Conservation (phyloP, 441 rosid genomes). For the Raphanus hybrid region DNA sequence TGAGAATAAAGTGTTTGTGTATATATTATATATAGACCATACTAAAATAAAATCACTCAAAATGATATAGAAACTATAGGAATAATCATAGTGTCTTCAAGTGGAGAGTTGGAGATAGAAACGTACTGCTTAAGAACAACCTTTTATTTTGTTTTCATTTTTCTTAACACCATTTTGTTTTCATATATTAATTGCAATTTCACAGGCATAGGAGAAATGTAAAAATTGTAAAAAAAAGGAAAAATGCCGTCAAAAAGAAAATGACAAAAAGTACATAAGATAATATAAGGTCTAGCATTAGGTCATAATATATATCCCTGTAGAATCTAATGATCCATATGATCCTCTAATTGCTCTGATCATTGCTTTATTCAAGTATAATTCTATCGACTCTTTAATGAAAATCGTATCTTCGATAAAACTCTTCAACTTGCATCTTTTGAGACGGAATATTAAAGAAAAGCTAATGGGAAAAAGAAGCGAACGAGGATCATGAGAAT, state of each 20-base stretch:
- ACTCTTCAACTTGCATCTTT: too few species aligned
- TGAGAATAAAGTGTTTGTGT: too few species aligned
- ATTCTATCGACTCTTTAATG: background rate
- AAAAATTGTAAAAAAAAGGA: background rate
- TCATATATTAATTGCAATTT: constrained; percentile 1
- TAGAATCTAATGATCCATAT: constrained; percentile 16
- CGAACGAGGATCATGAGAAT: too few species aligned
- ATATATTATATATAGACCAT: too few species aligned
- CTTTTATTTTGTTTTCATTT: background rate
- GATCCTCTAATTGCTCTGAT: constrained; percentile 15
- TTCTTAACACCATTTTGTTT: background rate
- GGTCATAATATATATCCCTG: constrained; percentile 20
- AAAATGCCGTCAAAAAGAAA: background rate
- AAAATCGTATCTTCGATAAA: too few species aligned
- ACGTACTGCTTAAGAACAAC: constrained; percentile 42
- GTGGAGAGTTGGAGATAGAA: constrained; percentile 33
- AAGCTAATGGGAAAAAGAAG: background rate
- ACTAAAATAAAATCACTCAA: too few species aligned
- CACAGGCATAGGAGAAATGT: background rate
- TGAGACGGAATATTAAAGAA: background rate
- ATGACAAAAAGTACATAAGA: background rate
- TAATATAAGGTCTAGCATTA: constrained; percentile 20
- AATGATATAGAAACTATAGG: background rate
- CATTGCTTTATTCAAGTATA: background rate
- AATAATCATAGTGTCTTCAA: constrained; percentile 40